Evolutionary conservation across 352 stramenopile species (phyloP), one percentile per base, ranked within the genome.

Genomic region (Pythium scleroteichum): DNA sequence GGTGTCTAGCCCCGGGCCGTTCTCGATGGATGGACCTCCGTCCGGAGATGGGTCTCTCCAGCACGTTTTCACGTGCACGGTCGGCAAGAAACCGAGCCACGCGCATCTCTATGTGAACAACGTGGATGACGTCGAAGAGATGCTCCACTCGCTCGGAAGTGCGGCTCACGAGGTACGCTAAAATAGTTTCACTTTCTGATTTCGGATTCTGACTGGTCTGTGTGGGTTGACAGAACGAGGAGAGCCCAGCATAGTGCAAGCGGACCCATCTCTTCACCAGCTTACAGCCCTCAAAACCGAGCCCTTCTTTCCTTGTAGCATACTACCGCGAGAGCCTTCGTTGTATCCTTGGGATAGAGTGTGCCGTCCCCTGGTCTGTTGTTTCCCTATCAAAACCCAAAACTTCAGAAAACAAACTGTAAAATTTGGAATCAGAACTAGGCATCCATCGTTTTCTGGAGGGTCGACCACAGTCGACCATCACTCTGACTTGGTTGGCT

Each of bases 81-180:
- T 98, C 42, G 92, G 92, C 26, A 96, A 96, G 72, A 97, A 97
- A 49, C 87, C 90, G 8, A 95, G 85, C 41, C 85, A 96, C 66
- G 90, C 90, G 35, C 85, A 94, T 65, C 59, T 95, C 41, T 97
- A 96, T 65, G 71, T 97, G 38, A 93, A 97, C 75, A 91, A 95
- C 52, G 86, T 92, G 27, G 77, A 84, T 40, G 88, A 97, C 27
- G 88, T 97, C 10, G 82, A 96, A 61, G 69, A 87, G 51, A 67
- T 97, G 23, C 69, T 97, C 47, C 64, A 87, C 56, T 72, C 82
- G 32, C 68, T 95, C 24, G 72, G 77, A 29, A 54, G 59, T 6
- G n/a, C 39, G 4, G n/a, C 50, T 14, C 32, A 58, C 4, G 38
- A 62, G 61, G 60, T 68, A 53, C 23, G 53, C 33, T 29, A 29